Base-by-base conservation (phyloP, 2,329 filamentous ascomycete genomes). In the Colletotrichum sp. region DNA sequence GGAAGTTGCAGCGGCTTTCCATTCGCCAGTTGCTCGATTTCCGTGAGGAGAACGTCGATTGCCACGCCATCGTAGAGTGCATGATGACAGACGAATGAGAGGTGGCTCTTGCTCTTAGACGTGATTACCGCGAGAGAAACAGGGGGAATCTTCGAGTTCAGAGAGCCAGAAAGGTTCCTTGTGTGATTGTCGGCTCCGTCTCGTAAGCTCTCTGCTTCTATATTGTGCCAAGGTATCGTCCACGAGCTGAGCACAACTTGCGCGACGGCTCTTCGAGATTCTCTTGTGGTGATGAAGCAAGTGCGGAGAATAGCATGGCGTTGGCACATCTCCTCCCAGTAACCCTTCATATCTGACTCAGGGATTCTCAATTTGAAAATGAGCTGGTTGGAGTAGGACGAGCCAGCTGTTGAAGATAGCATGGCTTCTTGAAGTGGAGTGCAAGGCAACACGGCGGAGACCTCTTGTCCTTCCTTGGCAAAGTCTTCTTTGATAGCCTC, bases 401-500 rank as follows among this genome's bases (percentile, higher is more conserved):
- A 84, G 13, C 85, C 82, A 2, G 83, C 83, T 76, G 86, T 79
- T 10, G 91, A 90, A 4, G 92, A 93, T 1, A 98, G 87, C 95
- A 98, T 98, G 1, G 93, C 94, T 85, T 97, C 94, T 82, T 98
- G 96, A 0, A 98, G 85, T 1, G 96, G 94, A 2, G 95, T 97
- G 81, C 96, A 98, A 1, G 96, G 96, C 7, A 96, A 84, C 10
- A 98, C 87, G 2, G 85, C 87, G 34, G 89, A 83, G 4, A 94
- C 85, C 0, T 78, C 59, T 6, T 82, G 81, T 0, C 82, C 82
- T 3, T 82, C 75, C 6, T 74, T 18, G 6, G 77, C 59, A 70
- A 90, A 85, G 3, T 48, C 36, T 21, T 38, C 14, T 30, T 58
- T 68, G 26, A 69, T 13, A 58, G 24, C 30, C 14, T 21, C 65